phyloP scores from a whole-genome alignment of 495 filamentous ascomycete genomes.

The Opeltia flavorubescens region DNA sequence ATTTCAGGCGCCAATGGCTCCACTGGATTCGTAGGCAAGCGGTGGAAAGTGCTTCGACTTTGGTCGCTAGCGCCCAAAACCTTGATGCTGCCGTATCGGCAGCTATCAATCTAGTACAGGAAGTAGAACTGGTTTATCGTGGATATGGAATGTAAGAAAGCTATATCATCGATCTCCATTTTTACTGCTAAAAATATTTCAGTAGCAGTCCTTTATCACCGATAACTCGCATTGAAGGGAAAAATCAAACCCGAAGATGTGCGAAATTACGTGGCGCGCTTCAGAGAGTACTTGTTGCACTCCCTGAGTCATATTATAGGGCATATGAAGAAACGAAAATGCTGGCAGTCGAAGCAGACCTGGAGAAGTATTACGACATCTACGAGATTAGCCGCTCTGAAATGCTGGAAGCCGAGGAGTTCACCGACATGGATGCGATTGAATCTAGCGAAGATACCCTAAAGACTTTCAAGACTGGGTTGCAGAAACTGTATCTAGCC shows the following conservation, averaged over 20 bases:
- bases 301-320: constrained; percentile 55
- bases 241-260: constrained; percentile 64
- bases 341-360: constrained; percentile 59
- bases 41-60: constrained; percentile 53
- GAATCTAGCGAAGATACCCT: constrained; percentile 70
- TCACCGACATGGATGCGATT: constrained; percentile 38
- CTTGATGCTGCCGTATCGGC: constrained; percentile 71
- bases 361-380: constrained; percentile 83
- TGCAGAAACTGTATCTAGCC: constrained; percentile 64
- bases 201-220: constrained; percentile 80
- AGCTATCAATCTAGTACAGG: constrained; percentile 78
- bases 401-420: constrained; percentile 40
- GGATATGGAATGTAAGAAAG: constrained; percentile 76
- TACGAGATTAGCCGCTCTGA: constrained; percentile 80
- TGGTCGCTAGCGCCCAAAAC: constrained; percentile 64
- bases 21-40: constrained; percentile 68
- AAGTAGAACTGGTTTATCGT: constrained; percentile 88
- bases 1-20: constrained; percentile 69
- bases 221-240: constrained; percentile 67
- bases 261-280: constrained; percentile 61
- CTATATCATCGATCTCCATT: neutral
- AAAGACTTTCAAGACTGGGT: constrained; percentile 60
- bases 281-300: constrained; percentile 48
- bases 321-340: constrained; percentile 51
- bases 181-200: constrained; percentile 24